Conservation (phyloP, 2,329 filamentous ascomycete species). For the Epicoccum sorghinum region DNA sequence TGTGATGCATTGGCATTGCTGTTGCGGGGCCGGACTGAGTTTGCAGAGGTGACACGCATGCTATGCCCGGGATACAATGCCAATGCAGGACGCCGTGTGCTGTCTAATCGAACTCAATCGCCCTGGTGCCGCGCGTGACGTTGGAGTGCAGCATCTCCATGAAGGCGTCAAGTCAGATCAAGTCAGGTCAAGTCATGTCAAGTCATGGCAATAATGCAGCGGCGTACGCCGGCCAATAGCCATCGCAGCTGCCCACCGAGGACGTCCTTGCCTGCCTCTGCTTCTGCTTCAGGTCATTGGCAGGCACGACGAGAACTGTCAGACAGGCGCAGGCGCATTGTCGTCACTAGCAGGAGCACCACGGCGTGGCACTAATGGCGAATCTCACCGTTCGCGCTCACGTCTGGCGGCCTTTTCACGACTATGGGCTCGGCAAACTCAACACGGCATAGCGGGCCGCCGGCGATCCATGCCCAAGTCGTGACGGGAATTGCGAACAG, state of each 20-base stretch:
- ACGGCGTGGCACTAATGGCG: slow-evolving; percentile 8
- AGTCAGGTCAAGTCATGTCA: not conserved
- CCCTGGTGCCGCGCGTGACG: slow-evolving; percentile 3
- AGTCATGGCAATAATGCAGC: slow-evolving; percentile 1
- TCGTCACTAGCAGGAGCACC: slow-evolving; percentile 2
- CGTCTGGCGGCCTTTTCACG: not conserved
- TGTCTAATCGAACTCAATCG: slow-evolving; percentile 21
- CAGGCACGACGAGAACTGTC: slow-evolving; percentile 5
- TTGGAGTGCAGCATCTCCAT: not conserved
- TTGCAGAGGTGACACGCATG: slow-evolving; percentile 32
- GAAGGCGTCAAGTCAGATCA: not conserved
- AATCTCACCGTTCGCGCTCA: slow-evolving; percentile 17
- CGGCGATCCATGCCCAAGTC: slow-evolving; percentile 8
- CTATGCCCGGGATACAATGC: slow-evolving; percentile 20
- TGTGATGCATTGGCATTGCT: slow-evolving; percentile 15
- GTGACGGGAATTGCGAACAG: slow-evolving; percentile 1
- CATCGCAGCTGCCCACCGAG: slow-evolving; percentile 3
- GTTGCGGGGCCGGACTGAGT: slow-evolving; percentile 38
- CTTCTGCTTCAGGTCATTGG: slow-evolving; percentile 1
- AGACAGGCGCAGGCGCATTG: slow-evolving; percentile 4
- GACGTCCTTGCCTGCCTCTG: not conserved
- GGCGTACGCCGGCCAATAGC: slow-evolving; percentile 1
- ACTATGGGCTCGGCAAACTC: slow-evolving; percentile 2
- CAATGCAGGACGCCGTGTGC: slow-evolving; percentile 7
- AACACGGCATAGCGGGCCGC: slow-evolving; percentile 16